Evolutionary conservation across 169 alveolate genomes (phyloP).

Genomic region (Eimeria acervulina): DNA sequence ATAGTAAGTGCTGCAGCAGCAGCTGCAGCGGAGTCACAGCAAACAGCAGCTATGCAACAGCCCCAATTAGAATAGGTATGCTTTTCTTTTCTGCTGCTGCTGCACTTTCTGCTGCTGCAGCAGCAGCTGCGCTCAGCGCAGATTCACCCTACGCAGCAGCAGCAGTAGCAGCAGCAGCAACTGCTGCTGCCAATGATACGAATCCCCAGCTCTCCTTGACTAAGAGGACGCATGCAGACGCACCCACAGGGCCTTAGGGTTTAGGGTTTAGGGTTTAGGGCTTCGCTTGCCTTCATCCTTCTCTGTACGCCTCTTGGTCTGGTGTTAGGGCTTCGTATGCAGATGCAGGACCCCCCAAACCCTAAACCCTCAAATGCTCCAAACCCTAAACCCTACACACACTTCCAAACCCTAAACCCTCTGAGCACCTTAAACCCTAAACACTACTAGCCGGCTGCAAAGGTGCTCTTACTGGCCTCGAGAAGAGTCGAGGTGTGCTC

Average conservation of each 20-base stretch:
- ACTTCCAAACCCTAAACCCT: no score
- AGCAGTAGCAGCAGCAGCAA: not conserved
- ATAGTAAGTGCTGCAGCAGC: no score
- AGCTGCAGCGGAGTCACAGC: constrained; percentile 45
- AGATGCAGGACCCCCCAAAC: not conserved
- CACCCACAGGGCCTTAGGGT: not conserved
- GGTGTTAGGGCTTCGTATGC: not conserved
- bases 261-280: not conserved
- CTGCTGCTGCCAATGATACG: not conserved
- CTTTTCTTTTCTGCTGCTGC: constrained; percentile 24
- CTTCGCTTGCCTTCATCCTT: not conserved
- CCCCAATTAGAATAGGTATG: no score
- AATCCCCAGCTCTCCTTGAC: not conserved
- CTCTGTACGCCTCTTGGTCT: not conserved
- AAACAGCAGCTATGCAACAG: no score
- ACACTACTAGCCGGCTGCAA: no score
- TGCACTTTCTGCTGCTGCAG: not conserved
- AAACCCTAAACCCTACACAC: no score
- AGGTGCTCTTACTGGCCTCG: no score
- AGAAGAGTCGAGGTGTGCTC: no score
- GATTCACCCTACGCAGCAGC: no score
- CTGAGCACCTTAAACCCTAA: no score
- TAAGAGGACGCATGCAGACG: not conserved
- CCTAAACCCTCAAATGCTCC: no score
- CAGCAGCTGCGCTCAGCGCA: no score